These are phyloP conservation scores for Diaporthe sp. DNA, from an alignment of 2,329 filamentous ascomycete species.

Conservation along the genomic window DNA sequence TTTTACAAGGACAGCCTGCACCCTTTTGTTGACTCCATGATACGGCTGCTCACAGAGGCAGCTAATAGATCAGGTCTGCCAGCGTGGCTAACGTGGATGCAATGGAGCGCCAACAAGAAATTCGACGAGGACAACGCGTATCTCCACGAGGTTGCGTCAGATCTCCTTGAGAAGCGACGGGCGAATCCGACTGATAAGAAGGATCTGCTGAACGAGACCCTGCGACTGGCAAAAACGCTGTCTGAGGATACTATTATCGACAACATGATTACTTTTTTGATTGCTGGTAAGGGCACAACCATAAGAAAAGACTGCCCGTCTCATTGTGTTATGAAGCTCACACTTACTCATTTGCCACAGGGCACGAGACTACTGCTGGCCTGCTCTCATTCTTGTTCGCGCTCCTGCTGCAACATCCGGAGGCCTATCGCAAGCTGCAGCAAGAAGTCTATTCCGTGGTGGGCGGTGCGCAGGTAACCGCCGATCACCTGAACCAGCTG, in stretches of 20 bases:
- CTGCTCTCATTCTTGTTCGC: constrained; percentile 34
- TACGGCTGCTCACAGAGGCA: constrained; percentile 30
- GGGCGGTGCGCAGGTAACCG: constrained; percentile 29
- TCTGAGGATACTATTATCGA: constrained; percentile 34
- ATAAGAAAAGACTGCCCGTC: too few relatives aligned
- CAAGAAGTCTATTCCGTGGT: constrained; percentile 36
- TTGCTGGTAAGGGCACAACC: too few relatives aligned
- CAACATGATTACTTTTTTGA: constrained; percentile 35
- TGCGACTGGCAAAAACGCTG: constrained; percentile 35
- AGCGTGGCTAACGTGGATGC: constrained; percentile 65
- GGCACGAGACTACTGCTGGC: constrained; percentile 37
- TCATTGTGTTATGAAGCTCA: too few relatives aligned
- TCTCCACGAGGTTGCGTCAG: background rate
- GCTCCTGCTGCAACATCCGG: constrained; percentile 35
- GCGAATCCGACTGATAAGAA: constrained; percentile 25
- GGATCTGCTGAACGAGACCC: constrained; percentile 36
- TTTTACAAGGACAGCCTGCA: constrained; percentile 34
- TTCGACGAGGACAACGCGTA: background rate
- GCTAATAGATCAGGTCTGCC: constrained; percentile 52
- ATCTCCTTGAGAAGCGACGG: background rate
- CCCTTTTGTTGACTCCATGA: constrained; percentile 34
- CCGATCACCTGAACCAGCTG: constrained; percentile 34
- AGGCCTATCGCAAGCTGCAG: constrained; percentile 33
- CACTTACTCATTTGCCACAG: background rate
- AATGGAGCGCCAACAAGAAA: constrained; percentile 37